Conservation (phyloP, 2,329 filamentous ascomycete species). For the Arachnopeziza araneosa region DNA sequence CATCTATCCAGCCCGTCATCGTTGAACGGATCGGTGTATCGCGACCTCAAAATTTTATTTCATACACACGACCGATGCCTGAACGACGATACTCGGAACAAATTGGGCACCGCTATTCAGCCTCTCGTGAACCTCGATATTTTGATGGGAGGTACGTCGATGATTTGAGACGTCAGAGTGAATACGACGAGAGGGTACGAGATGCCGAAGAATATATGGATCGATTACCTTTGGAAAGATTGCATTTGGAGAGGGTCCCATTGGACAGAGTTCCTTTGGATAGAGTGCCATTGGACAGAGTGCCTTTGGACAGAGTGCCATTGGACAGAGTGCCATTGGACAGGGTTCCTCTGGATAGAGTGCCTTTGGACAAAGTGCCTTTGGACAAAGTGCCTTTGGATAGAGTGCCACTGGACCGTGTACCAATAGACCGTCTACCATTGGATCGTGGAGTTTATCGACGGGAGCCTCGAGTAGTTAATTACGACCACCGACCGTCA, state of each 20-base stretch:
- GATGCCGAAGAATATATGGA: constrained; percentile 20
- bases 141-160: constrained; percentile 14
- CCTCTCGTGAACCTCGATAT: constrained; percentile 8
- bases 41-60: constrained; percentile 7
- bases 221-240: background rate
- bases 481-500: background rate
- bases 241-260: background rate
- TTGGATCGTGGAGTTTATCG: background rate
- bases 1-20: constrained; percentile 6
- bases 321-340: no score
- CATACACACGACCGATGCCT: constrained; percentile 7
- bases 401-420: no score
- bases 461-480: background rate
- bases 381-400: no score
- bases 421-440: background rate
- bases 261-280: background rate
- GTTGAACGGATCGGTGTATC: constrained; percentile 8
- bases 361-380: no score
- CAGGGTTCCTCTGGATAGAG: no score
- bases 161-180: constrained; percentile 5
- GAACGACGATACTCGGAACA: constrained; percentile 10
- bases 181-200: constrained; percentile 4
- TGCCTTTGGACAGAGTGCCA: no score
- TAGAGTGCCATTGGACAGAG: no score
- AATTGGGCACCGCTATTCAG: background rate